These are phyloP conservation scores for Macaranga tanarius DNA, from an alignment of 441 rosid genomes.

Conservation along the genomic window DNA sequence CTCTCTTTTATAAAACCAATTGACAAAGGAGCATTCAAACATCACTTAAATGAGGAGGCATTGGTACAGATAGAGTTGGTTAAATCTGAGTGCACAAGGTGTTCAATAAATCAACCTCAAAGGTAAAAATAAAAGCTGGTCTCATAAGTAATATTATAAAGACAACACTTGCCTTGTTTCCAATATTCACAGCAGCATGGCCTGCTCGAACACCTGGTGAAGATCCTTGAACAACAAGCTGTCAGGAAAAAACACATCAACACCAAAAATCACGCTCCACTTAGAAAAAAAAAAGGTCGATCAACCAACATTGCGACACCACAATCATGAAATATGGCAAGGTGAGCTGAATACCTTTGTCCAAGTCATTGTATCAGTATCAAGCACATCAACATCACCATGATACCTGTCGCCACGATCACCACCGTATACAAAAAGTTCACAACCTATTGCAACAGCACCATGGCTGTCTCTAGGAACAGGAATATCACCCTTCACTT, in stretches of 20 bases:
- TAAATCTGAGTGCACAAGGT: too few relatives aligned
- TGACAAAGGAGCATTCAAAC: background rate
- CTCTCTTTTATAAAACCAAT: background rate
- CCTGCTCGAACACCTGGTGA: constrained; percentile 73
- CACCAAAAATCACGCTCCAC: constrained; percentile 4
- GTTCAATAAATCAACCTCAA: background rate
- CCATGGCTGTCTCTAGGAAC: constrained; percentile 75
- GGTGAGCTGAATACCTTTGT: constrained; percentile 39
- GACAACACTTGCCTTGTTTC: constrained; percentile 47
- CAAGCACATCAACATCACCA: constrained; percentile 62
- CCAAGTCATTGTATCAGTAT: constrained; percentile 54
- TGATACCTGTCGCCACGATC: constrained; percentile 69
- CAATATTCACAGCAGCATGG: constrained; percentile 57
- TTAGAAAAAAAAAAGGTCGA: background rate
- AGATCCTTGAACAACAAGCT: constrained; percentile 54
- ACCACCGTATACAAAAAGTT: constrained; percentile 62
- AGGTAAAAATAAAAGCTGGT: background rate
- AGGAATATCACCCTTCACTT: constrained; percentile 51
- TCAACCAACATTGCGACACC: background rate
- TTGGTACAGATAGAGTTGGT: too few relatives aligned
- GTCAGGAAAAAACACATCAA: constrained; percentile 16
- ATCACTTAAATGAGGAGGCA: background rate
- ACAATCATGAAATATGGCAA: background rate
- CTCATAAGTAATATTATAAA: background rate
- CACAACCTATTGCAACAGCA: constrained; percentile 47